These are phyloP conservation scores for Ogataea glucozyma DNA, from an alignment of 805 yeast genomes.

Conservation along the genomic window DNA sequence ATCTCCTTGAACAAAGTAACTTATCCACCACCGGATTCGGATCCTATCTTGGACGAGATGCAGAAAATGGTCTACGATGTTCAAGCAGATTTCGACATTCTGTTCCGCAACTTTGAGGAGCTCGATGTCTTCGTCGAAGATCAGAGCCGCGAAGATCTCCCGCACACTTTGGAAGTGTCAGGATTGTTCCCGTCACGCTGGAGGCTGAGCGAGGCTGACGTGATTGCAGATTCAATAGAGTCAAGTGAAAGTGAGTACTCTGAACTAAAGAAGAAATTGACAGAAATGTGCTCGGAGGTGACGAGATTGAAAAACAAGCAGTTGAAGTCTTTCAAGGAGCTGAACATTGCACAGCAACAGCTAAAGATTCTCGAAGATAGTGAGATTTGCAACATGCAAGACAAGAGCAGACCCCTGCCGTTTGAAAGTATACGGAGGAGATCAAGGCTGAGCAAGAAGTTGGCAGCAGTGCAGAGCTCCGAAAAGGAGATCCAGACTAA, in stretches of 20 bases:
- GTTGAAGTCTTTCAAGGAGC: constrained; percentile 10
- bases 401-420: constrained; percentile 19
- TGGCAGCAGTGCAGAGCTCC: constrained; percentile 10
- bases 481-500: constrained; percentile 27
- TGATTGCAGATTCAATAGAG: constrained; percentile 19
- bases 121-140: constrained; percentile 27
- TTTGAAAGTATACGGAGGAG: constrained; percentile 24
- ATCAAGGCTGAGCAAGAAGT: constrained; percentile 18
- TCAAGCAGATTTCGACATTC: constrained; percentile 32
- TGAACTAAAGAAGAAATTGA: constrained; percentile 1
- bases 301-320: constrained; percentile 9
- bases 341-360: constrained; percentile 13
- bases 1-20: constrained; percentile 21
- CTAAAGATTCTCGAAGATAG: constrained; percentile 8
- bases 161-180: constrained; percentile 27
- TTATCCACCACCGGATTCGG: constrained; percentile 24
- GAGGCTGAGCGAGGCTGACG: constrained; percentile 33
- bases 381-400: neutral
- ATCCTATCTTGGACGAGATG: constrained; percentile 28
- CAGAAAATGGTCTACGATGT: constrained; percentile 32
- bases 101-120: constrained; percentile 24
- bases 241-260: neutral
- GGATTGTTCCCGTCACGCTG: constrained; percentile 29
- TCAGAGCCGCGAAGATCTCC: constrained; percentile 21
- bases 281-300: neutral